Evolutionary conservation across 768 basidiomycete species (phyloP).

Genomic region (Mrakia hoshinonis): DNA sequence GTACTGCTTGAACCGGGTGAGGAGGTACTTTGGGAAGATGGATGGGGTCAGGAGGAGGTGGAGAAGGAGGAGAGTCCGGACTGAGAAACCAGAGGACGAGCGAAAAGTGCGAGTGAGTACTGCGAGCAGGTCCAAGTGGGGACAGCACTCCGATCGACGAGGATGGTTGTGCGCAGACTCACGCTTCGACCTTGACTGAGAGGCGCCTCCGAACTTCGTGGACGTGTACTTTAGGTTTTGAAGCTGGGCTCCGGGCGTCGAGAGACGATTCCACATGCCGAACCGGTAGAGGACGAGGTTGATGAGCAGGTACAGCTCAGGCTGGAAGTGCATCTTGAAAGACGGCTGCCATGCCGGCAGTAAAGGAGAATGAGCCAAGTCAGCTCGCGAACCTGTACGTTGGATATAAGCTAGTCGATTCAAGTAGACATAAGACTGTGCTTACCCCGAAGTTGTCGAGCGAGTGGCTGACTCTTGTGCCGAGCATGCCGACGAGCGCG

Average conservation of each 20-base stretch:
- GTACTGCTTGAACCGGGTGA: constrained; percentile 60
- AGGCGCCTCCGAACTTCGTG: background rate
- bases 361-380: background rate
- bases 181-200: constrained; percentile 42
- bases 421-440: background rate
- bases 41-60: constrained; percentile 59
- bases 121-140: constrained; percentile 17
- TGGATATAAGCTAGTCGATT: too few relatives aligned
- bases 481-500: constrained; percentile 25
- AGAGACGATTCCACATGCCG: constrained; percentile 74
- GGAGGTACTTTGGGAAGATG: constrained; percentile 66
- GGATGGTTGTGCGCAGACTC: constrained; percentile 32
- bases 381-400: too few relatives aligned
- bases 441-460: constrained; percentile 28
- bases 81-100: constrained; percentile 14
- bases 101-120: constrained; percentile 33
- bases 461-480: constrained; percentile 3
- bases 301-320: constrained; percentile 39
- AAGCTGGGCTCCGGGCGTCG: constrained; percentile 67
- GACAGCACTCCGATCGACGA: constrained; percentile 16
- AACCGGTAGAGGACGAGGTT: constrained; percentile 68
- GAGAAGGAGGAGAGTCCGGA: constrained; percentile 34
- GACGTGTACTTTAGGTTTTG: constrained; percentile 37
- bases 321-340: constrained; percentile 28
- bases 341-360: background rate